Conservation (phyloP, 208 protist species). For the Zelonia costaricensis region DNA sequence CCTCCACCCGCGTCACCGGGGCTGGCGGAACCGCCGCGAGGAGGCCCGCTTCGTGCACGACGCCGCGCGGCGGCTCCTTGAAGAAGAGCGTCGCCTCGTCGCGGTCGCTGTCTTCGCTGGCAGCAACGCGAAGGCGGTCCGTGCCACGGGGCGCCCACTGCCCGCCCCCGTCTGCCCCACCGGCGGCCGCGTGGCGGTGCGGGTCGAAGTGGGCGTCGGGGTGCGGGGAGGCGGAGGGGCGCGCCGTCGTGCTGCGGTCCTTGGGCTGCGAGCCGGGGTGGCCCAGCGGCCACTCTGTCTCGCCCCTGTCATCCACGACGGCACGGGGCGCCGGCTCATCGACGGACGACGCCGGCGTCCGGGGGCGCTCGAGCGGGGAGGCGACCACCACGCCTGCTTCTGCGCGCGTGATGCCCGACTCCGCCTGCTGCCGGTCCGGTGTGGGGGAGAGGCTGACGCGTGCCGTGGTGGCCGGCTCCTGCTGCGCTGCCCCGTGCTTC, state of each 20-base stretch:
- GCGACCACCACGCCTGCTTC: background rate
- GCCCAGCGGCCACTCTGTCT: conserved; percentile 6
- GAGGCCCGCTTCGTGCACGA: conserved; percentile 17
- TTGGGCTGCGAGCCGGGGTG: conserved; percentile 25
- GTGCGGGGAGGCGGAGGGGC: conserved; percentile 22
- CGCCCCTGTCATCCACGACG: too few relatives aligned
- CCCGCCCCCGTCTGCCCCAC: background rate
- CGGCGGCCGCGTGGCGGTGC: background rate
- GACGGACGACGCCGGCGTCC: conserved; percentile 3
- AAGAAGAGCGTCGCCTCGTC: conserved; percentile 25
- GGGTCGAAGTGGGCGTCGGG: background rate
- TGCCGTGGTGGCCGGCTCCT: background rate
- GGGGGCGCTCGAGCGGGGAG: conserved; percentile 4
- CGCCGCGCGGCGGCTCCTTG: conserved; percentile 14
- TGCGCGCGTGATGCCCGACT: background rate
- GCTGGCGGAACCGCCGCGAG: background rate
- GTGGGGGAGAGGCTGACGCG: conserved; percentile 11
- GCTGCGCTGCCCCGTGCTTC: background rate
- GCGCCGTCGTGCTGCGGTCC: conserved; percentile 38
- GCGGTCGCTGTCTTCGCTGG: conserved; percentile 13
- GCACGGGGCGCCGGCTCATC: conserved; percentile 22
- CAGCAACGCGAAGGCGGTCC: background rate
- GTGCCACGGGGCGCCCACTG: background rate
- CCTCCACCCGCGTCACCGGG: background rate
- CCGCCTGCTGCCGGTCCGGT: conserved; percentile 3